Evolutionary conservation across 2,329 filamentous ascomycete species (phyloP).

Genomic region (Botrytis sinoallii): DNA sequence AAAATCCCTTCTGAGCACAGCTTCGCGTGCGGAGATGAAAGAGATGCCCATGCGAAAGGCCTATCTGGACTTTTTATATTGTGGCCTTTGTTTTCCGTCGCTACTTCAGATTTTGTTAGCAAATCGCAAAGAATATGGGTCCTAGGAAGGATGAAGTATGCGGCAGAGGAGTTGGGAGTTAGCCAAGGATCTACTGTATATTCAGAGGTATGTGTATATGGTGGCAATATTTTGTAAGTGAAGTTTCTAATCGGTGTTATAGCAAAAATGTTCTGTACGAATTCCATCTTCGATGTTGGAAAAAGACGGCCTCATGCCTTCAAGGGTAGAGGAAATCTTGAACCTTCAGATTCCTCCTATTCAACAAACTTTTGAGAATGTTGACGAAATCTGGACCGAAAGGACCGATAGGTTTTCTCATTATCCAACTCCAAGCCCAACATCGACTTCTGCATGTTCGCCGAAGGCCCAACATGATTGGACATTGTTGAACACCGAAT

Average conservation of each 20-base stretch:
- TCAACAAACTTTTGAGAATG: neutral
- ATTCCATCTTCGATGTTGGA: conserved; percentile 14
- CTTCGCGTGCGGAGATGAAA: conserved; percentile 50
- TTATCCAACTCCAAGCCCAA: conserved; percentile 8
- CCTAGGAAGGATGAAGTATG: conserved; percentile 28
- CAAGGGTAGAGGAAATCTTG: neutral
- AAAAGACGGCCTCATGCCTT: conserved; percentile 5
- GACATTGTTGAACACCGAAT: neutral
- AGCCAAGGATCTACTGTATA: conserved; percentile 23
- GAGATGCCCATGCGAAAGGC: conserved; percentile 21
- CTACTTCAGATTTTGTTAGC: conserved; percentile 29
- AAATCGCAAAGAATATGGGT: conserved; percentile 27
- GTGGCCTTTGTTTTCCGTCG: conserved; percentile 30
- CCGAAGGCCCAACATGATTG: neutral
- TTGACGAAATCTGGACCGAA: neutral
- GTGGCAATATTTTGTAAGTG: neutral
- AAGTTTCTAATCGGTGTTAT: neutral
- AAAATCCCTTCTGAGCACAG: conserved; percentile 40
- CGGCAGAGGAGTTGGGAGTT: conserved; percentile 29
- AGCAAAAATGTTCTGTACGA: neutral
- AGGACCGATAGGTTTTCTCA: neutral
- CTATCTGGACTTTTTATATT: conserved; percentile 30
- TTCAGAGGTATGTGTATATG: neutral
- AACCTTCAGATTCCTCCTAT: neutral
- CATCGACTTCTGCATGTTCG: conserved; percentile 1